phyloP scores from a whole-genome alignment of 805 yeast species.

The Metschnikowia anglica region DNA sequence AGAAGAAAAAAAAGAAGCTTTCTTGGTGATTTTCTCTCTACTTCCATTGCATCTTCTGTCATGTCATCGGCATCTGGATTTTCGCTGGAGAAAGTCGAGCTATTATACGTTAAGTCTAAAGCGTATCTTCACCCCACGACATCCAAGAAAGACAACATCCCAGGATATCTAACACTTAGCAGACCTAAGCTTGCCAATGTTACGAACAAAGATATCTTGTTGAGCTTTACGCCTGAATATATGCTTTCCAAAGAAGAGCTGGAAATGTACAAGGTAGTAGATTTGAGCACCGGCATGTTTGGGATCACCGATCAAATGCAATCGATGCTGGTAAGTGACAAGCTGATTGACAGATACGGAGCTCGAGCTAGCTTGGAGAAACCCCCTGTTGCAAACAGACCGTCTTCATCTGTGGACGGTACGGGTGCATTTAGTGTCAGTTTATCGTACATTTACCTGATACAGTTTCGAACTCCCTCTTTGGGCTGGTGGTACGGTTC shows the following conservation, averaged over 20 bases:
- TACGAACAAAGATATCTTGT: conserved; percentile 53
- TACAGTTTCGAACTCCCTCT: conserved; percentile 82
- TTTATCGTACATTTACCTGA: conserved; percentile 62
- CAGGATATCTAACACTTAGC: conserved; percentile 72
- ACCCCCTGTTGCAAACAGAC: conserved; percentile 45
- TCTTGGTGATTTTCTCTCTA: no score
- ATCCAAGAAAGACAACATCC: conserved; percentile 68
- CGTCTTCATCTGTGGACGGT: conserved; percentile 43
- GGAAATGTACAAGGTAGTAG: conserved; percentile 49
- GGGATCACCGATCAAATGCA: conserved; percentile 20
- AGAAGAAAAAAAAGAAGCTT: no score
- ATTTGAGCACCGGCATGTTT: conserved; percentile 35
- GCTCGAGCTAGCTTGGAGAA: background rate
- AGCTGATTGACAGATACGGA: conserved; percentile 13
- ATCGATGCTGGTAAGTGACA: conserved; percentile 20
- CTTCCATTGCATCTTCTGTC: no score
- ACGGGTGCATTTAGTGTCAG: conserved; percentile 59
- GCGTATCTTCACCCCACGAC: conserved; percentile 83
- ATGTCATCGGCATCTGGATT: conserved; percentile 1
- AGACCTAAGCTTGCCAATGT: conserved; percentile 45
- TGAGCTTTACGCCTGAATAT: conserved; percentile 70
- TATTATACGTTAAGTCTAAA: conserved; percentile 59
- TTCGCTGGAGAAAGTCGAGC: conserved; percentile 24
- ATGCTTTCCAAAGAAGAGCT: conserved; percentile 46
- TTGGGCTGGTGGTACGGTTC: conserved; percentile 94